Conservation (phyloP, 1,284 basidiomycete species). For the Laetiporus sulphureus region DNA sequence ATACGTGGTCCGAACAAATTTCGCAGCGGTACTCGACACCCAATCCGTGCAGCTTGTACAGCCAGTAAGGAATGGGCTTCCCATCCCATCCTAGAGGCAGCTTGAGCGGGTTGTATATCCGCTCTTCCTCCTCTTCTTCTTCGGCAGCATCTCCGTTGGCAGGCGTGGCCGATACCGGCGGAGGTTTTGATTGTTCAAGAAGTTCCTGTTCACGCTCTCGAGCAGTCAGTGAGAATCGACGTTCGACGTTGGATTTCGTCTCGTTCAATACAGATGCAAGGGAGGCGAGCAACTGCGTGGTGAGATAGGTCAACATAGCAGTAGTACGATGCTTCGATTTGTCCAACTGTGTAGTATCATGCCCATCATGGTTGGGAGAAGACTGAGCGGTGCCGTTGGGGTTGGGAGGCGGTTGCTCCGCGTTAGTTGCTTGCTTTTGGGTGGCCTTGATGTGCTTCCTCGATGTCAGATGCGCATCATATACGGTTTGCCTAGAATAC, state of each 20-base stretch:
- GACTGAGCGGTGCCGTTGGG: constrained; percentile 47
- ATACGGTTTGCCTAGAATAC: constrained; percentile 97
- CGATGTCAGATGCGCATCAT: constrained; percentile 91
- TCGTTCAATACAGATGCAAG: constrained; percentile 74
- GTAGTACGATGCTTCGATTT: constrained; percentile 60
- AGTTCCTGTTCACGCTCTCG: constrained; percentile 93
- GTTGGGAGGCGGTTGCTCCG: constrained; percentile 46
- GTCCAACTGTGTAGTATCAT: constrained; percentile 29
- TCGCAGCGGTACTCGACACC: constrained; percentile 98
- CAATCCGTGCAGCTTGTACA: constrained; percentile 96
- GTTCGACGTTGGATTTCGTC: constrained; percentile 94
- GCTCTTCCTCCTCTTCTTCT: constrained; percentile 90
- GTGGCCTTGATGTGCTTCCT: constrained; percentile 93
- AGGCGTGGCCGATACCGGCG: constrained; percentile 41
- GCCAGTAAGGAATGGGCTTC: constrained; percentile 97
- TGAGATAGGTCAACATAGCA: constrained; percentile 70
- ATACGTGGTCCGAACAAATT: constrained; percentile 94
- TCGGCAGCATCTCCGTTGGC: constrained; percentile 48
- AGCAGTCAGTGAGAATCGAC: constrained; percentile 92
- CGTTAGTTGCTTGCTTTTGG: constrained; percentile 55
- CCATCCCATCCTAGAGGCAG: constrained; percentile 97
- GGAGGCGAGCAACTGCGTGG: constrained; percentile 57
- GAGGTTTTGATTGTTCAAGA: constrained; percentile 73
- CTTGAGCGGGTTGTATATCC: constrained; percentile 97
- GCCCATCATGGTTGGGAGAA: constrained; percentile 17